Conservation (phyloP, 2,329 filamentous ascomycete species). For the Alternaria consortialis region DNA sequence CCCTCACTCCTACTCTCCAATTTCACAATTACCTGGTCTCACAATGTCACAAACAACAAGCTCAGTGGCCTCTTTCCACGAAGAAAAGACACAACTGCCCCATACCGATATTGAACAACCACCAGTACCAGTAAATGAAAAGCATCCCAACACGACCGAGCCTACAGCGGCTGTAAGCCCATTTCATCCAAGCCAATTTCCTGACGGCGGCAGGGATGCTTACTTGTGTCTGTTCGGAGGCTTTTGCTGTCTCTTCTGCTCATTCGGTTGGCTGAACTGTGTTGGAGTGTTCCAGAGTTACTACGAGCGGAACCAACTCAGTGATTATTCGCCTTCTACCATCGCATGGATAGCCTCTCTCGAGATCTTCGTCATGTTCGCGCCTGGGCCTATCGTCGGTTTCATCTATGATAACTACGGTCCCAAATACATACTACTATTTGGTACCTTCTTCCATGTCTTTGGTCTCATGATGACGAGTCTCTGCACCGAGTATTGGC, state of each 20-base stretch:
- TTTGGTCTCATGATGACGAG: slow-evolving; percentile 71
- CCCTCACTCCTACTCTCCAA: neutral
- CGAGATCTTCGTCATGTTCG: slow-evolving; percentile 61
- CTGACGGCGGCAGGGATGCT: slow-evolving; percentile 50
- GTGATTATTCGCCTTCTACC: slow-evolving; percentile 48
- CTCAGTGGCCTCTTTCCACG: slow-evolving; percentile 25
- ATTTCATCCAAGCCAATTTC: slow-evolving; percentile 45
- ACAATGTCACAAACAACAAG: slow-evolving; percentile 25
- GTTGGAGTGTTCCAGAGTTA: slow-evolving; percentile 59
- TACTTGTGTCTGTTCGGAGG: slow-evolving; percentile 43
- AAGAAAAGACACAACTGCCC: slow-evolving; percentile 21
- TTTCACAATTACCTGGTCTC: neutral
- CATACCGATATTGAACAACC: slow-evolving; percentile 27
- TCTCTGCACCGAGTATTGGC: slow-evolving; percentile 64
- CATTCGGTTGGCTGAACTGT: slow-evolving; percentile 56
- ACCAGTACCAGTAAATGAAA: slow-evolving; percentile 19
- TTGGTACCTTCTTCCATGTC: slow-evolving; percentile 65
- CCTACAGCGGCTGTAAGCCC: slow-evolving; percentile 24
- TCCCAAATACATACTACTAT: slow-evolving; percentile 63
- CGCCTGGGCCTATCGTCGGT: slow-evolving; percentile 68
- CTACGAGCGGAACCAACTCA: slow-evolving; percentile 56
- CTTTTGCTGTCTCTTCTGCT: slow-evolving; percentile 42
- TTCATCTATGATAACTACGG: slow-evolving; percentile 71
- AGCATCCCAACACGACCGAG: slow-evolving; percentile 8
- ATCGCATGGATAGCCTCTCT: slow-evolving; percentile 59